Conservation (phyloP, 257 asterid species). For the Paraleonurus japonicus region DNA sequence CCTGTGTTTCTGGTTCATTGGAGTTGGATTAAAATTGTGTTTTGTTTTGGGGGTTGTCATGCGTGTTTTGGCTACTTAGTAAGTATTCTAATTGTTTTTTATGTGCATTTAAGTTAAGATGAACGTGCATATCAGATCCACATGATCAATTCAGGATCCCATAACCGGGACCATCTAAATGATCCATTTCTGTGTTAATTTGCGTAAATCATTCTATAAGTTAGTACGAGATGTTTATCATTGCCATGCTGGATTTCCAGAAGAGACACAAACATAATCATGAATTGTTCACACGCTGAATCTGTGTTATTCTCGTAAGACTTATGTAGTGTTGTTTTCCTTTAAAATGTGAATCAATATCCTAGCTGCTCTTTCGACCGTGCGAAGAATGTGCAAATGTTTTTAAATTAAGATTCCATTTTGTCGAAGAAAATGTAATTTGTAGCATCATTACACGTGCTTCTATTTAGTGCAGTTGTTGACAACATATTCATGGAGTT, state of each 20-base stretch:
- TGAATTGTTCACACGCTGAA: background rate
- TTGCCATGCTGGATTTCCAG: background rate
- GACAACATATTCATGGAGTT: background rate
- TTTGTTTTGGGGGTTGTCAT: background rate
- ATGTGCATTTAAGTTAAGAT: background rate
- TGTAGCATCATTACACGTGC: background rate
- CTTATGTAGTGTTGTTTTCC: background rate
- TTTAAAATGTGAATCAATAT: too few relatives aligned
- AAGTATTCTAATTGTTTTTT: background rate
- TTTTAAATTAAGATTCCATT: too few relatives aligned
- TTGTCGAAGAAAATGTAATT: background rate
- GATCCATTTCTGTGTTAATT: background rate
- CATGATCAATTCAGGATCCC: background rate
- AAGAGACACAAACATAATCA: background rate
- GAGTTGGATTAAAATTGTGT: background rate
- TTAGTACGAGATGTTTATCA: background rate
- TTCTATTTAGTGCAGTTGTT: too few relatives aligned
- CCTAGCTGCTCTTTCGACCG: too few relatives aligned
- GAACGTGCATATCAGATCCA: background rate
- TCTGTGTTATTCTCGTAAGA: background rate
- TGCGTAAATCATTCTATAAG: background rate
- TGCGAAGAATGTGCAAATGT: too few relatives aligned
- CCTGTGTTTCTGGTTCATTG: background rate
- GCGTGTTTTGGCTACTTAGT: background rate
- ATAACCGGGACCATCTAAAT: background rate